Evolutionary conservation across 116 monocot species (phyloP), one percentile per base, ranked within the genome.

Genomic region (Dioscorea cayenensis): DNA sequence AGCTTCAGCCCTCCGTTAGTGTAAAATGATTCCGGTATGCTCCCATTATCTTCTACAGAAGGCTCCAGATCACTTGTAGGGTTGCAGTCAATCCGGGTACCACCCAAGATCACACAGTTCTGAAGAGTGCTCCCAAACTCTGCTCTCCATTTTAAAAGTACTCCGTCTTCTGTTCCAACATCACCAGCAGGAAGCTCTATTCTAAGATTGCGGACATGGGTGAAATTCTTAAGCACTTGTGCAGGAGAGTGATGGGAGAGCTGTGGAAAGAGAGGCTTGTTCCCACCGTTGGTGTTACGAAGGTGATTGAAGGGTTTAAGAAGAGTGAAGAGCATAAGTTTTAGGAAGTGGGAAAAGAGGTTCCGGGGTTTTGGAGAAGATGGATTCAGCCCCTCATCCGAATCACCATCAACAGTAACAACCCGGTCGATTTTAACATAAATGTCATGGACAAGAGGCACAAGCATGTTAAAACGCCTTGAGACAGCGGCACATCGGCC

Each of bases 1-100:
- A 95, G 78, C 72, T 95, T 92, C 49, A 95, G 70, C n/a, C 92
- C 92, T 8, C 95, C 95, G 49, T 95, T 92, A 10, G 82, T 92
- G 72, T 89, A 92, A 78, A 95, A 95, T 0, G 92, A 89, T 51
- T 95, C 91, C 4, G 91, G 95, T 78, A 95, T 95, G 86, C 84
- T 91, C 10, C 82, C 89, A 74, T 85, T 89, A 68, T 92, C 92
- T 65, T 91, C 91, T 11, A 36, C 35, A 12, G 80, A 37, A 0
- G 66, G 50, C 14, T 80, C 86, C 49, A 71, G 77, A 49, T 74
- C 74, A 1, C 29, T 52, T 23, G 51, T 62, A 1, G 79, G 28
- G 49, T 83, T 86, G 28, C 70, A 71, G 36, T 89, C 89, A 5
- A 89, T 72, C 28, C 61, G 76, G 8, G 92, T 92, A 16, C 92